Conservation (phyloP, 225 moss, liverwort and hornwort species). For the Climacium dendroides region DNA sequence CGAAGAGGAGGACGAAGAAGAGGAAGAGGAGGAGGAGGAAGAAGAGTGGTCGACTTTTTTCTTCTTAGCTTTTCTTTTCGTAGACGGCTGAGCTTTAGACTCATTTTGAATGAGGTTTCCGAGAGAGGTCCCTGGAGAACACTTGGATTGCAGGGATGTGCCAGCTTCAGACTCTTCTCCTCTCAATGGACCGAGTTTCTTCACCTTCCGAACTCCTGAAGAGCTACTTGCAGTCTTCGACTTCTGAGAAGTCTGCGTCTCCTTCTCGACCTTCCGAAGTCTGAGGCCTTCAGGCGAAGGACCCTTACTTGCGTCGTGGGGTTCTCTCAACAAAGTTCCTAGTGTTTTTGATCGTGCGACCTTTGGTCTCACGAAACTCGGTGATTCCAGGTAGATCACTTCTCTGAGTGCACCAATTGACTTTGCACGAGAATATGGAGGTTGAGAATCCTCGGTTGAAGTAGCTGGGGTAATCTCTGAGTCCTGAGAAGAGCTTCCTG, state of each 20-base stretch:
- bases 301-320: background rate
- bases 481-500: background rate
- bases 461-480: background rate
- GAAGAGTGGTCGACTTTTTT: background rate
- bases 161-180: slow-evolving; percentile 3
- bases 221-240: background rate
- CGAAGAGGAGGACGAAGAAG: background rate
- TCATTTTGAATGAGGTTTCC: background rate
- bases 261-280: background rate
- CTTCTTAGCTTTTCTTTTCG: background rate
- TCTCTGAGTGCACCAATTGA: slow-evolving; percentile 19
- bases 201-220: background rate
- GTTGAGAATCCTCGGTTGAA: background rate
- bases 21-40: background rate
- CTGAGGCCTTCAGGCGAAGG: background rate
- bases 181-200: background rate
- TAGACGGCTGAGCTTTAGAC: background rate
- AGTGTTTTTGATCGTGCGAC: slow-evolving; percentile 4
- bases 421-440: slow-evolving; percentile 9
- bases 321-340: slow-evolving; percentile 1
- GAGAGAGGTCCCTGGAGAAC: background rate
- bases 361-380: slow-evolving; percentile 21
- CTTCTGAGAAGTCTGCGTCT: background rate
- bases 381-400: slow-evolving; percentile 37
- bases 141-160: background rate